Evolutionary conservation across 345 rosid genomes (phyloP).

Genomic region (Geranium rotundifolium): DNA sequence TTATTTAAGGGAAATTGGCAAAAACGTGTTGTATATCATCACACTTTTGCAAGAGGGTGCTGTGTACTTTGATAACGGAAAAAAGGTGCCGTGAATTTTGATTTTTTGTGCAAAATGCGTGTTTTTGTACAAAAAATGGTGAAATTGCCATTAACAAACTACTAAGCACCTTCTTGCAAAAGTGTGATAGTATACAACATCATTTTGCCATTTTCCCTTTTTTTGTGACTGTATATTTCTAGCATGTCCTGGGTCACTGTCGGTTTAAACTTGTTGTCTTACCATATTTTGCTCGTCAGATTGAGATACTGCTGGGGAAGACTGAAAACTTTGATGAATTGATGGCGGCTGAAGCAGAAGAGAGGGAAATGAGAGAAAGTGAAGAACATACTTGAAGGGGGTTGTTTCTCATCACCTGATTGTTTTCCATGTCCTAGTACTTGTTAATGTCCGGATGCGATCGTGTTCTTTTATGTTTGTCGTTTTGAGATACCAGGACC

Average conservation of each 20-base stretch:
- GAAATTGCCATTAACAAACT: too few relatives aligned
- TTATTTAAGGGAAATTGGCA: too few relatives aligned
- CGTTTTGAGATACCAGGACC: not conserved
- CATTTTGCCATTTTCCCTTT: too few relatives aligned
- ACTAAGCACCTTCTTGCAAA: too few relatives aligned
- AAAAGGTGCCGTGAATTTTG: too few relatives aligned
- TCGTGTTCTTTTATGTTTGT: constrained; percentile 5
- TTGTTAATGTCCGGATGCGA: constrained; percentile 4
- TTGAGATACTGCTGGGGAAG: constrained; percentile 67
- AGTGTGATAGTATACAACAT: too few relatives aligned
- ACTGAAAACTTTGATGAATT: constrained; percentile 75
- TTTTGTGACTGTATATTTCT: too few relatives aligned
- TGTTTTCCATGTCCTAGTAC: constrained; percentile 6
- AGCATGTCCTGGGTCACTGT: not conserved
- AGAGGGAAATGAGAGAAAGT: constrained; percentile 18
- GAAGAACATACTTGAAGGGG: constrained; percentile 36
- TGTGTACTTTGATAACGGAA: too few relatives aligned
- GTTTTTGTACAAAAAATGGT: too few relatives aligned
- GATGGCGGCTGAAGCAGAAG: constrained; percentile 53
- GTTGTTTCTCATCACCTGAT: constrained; percentile 2
- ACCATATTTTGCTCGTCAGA: constrained; percentile 20
- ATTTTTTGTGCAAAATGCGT: too few relatives aligned
- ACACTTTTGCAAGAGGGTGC: too few relatives aligned
- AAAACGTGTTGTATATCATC: too few relatives aligned
- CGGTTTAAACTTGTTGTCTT: not conserved